Evolutionary conservation across 352 stramenopile species (phyloP).

Genomic region (Phytophthora sansomeana): DNA sequence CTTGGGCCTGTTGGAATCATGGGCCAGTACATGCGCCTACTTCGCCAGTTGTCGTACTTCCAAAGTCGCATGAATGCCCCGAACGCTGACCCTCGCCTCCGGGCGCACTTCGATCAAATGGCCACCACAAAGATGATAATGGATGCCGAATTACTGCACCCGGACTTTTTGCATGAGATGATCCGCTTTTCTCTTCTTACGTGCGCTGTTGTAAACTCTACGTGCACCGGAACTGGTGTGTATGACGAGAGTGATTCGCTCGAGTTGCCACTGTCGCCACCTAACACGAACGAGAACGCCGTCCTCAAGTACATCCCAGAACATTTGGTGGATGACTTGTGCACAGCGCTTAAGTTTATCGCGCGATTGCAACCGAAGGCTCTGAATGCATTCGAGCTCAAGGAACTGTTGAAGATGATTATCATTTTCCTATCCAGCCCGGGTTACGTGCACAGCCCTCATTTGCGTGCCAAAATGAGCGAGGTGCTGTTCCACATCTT

Average conservation of each 20-base stretch:
- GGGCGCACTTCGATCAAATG: conserved; percentile 79
- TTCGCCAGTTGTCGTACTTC: conserved; percentile 92
- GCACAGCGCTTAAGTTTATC: conserved; percentile 92
- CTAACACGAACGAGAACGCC: conserved; percentile 34
- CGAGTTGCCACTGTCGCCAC: conserved; percentile 50
- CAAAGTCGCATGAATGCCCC: conserved; percentile 80
- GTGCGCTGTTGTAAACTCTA: conserved; percentile 59
- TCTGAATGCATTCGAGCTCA: conserved; percentile 85
- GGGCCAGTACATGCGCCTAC: conserved; percentile 84
- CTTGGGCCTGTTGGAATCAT: conserved; percentile 91
- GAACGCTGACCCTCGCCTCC: conserved; percentile 70
- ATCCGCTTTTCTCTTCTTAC: conserved; percentile 79
- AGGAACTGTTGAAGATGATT: conserved; percentile 92
- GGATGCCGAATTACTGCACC: conserved; percentile 80
- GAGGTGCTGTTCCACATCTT: conserved; percentile 97
- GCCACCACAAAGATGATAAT: conserved; percentile 81
- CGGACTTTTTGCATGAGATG: conserved; percentile 81
- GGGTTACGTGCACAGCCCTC: conserved; percentile 85
- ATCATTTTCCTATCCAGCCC: conserved; percentile 93
- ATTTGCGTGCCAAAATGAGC: conserved; percentile 96
- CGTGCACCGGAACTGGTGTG: conserved; percentile 46
- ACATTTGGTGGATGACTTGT: conserved; percentile 96
- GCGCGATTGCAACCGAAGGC: conserved; percentile 86
- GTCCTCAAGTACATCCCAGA: conserved; percentile 92
- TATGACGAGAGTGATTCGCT: conserved; percentile 30